Base-by-base conservation (phyloP, 2,329 filamentous ascomycete genomes). In the Dactylellina parvicollis region DNA sequence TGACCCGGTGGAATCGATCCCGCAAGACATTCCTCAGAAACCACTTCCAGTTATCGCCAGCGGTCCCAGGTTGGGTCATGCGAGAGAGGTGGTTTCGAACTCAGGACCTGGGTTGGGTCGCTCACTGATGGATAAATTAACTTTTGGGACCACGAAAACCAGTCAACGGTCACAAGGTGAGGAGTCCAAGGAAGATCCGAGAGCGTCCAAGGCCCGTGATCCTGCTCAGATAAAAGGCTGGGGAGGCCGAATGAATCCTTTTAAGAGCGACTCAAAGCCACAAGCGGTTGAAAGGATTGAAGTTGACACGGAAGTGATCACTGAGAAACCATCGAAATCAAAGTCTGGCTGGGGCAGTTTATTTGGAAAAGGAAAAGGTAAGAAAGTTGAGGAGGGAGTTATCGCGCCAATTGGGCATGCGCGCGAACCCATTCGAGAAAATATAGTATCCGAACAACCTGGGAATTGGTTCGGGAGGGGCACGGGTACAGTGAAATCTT, bases 141-240 rank as follows among this genome's bases (percentile, higher is more conserved):
- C 52, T 10, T 56, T 56, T 28, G 52, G 52, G 3, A 28, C 20
- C 5, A 56, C 32, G 16, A 56, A 49, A 49, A 38, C 8, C n/a
- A n/a, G n/a, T 10, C 38, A 56, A 28, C 28, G n/a, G n/a, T n/a
- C 38, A 2, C 61, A 22, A 26, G 28, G 18, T 1, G 66, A 72
- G 16, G 66, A 71, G 30, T 55, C 55, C 4, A 72, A 64, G 18
- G 52, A 59, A 36, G 59, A 64, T 12, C 32, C 7, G 8, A 47
- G 36, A 10, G 1, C 28, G 24, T 1, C 10, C 12, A 34, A 46
- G 34, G n/a, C 28, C 28, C 14, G 40, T 2, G 57, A 64, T 42
- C 55, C 44, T 38, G 36, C 61, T 4, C 20, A 49, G n/a, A 42
- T 28, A 14, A 49, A 49, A 28, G 38, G 30, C 12, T 62, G 46